A percentile compares a stretch with the other conserved stretches of the same genome.
Evolutionary conservation across 2,329 filamentous ascomycete species (phyloP).

Genomic region (Raffaelea albimanens): DNA sequence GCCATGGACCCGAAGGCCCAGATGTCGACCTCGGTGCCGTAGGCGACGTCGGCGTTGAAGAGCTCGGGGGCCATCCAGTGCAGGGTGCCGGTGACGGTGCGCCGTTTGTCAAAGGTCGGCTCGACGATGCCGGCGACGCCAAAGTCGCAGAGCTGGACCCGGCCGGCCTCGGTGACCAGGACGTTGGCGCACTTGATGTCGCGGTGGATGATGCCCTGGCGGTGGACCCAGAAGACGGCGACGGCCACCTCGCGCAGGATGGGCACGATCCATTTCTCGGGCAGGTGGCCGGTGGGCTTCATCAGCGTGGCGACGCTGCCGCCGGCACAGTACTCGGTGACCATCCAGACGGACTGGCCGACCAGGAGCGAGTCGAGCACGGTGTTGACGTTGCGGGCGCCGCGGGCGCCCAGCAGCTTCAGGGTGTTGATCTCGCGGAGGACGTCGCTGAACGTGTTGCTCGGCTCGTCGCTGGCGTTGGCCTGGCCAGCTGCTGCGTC

Average conservation of each 20-base stretch:
- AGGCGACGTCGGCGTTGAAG: too few species aligned
- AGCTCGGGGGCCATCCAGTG: too few species aligned
- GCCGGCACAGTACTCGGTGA: slow-evolving; percentile 76
- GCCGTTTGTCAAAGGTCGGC: too few species aligned
- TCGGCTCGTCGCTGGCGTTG: slow-evolving; percentile 54
- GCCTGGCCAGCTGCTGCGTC: slow-evolving; percentile 35
- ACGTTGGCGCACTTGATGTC: slow-evolving; percentile 74
- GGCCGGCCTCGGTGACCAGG: slow-evolving; percentile 65
- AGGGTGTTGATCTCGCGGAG: slow-evolving; percentile 61
- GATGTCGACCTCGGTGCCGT: too few species aligned
- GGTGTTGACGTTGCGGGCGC: slow-evolving; percentile 68
- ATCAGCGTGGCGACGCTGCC: slow-evolving; percentile 67
- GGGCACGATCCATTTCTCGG: slow-evolving; percentile 40
- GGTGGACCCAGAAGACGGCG: slow-evolving; percentile 58
- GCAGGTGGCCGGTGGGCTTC: slow-evolving; percentile 40
- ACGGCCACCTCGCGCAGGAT: slow-evolving; percentile 58
- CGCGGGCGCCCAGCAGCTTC: slow-evolving; percentile 61
- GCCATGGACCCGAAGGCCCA: too few species aligned
- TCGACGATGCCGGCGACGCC: too few species aligned
- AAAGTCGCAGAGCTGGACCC: slow-evolving; percentile 76
- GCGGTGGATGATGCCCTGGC: slow-evolving; percentile 59
- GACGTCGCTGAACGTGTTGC: slow-evolving; percentile 56
- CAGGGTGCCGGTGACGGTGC: too few species aligned
- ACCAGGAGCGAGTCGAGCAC: slow-evolving; percentile 70
- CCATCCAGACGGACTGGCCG: slow-evolving; percentile 74